A percentile compares a stretch with the other conserved stretches of the same genome.
Conservation (phyloP, 257 asterid species). For the Solanum gandarillasii region DNA sequence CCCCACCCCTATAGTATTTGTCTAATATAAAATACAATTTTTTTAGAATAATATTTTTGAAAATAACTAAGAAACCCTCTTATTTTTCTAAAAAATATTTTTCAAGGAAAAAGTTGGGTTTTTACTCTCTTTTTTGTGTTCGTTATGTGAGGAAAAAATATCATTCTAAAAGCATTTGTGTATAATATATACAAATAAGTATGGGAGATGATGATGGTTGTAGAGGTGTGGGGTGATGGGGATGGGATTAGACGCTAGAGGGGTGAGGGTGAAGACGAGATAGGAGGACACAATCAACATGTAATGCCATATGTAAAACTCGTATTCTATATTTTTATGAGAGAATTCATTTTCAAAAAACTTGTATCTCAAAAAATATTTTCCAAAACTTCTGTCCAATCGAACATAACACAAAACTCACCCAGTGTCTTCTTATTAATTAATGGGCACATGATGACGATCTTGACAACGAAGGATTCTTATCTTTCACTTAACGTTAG, state of each 20-base stretch:
- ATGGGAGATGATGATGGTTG: not conserved
- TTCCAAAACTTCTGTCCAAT: rapidly evolving
- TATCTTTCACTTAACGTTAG: not conserved
- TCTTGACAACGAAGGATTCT: not conserved
- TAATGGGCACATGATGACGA: not conserved
- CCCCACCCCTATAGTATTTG: not conserved
- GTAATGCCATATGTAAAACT: not conserved
- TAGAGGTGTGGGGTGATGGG: not conserved
- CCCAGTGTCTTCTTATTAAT: not conserved
- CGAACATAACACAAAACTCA: not conserved
- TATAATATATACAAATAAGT: not conserved
- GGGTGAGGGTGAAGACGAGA: not conserved
- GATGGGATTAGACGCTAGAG: not conserved
- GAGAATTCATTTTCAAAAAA: not conserved
- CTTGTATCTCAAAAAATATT: not conserved
- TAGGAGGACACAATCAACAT: not conserved
- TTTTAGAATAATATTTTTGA: too few relatives aligned
- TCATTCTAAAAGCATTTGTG: not conserved
- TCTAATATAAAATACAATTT: too few relatives aligned
- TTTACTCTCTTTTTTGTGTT: not conserved
- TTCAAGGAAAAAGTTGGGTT: too few relatives aligned
- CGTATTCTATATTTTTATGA: not conserved
- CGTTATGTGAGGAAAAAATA: not conserved
- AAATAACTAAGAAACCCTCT: too few relatives aligned
- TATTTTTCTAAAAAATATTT: too few relatives aligned